phyloP scores from a whole-genome alignment of 177 flowering plant genomes.

The Vitis hybrid region DNA sequence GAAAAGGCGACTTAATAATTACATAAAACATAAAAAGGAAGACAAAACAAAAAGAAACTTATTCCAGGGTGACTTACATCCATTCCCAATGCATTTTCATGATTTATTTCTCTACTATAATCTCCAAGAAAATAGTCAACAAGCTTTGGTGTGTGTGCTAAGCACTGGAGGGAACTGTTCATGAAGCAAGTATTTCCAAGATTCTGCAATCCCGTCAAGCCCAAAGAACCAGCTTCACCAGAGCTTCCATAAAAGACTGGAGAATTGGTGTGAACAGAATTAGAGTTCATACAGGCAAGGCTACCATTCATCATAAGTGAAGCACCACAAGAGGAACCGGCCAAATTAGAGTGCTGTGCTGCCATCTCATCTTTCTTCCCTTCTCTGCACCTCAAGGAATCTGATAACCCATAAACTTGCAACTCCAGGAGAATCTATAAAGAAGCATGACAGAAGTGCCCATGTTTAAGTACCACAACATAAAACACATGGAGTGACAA shows the following conservation, averaged over 20 bases:
- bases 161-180: conserved; percentile 55
- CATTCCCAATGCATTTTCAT: conserved; percentile 49
- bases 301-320: conserved; percentile 52
- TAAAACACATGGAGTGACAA: background rate
- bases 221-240: conserved; percentile 67
- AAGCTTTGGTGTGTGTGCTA: conserved; percentile 50
- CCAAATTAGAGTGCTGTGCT: conserved; percentile 26
- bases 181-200: conserved; percentile 55
- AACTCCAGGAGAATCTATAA: conserved; percentile 70
- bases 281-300: conserved; percentile 31
- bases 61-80: conserved; percentile 22
- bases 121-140: conserved; percentile 52
- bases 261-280: conserved; percentile 24
- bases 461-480: background rate
- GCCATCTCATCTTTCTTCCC: conserved; percentile 64
- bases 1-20: background rate
- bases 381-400: conserved; percentile 59
- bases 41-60: background rate
- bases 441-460: conserved; percentile 4
- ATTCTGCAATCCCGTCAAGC: conserved; percentile 55
- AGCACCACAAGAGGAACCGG: conserved; percentile 33
- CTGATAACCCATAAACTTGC: conserved; percentile 91
- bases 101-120: conserved; percentile 43
- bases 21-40: background rate
- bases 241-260: conserved; percentile 31